Percentiles rank a stretch among this genome's conserved stretches.
phyloP scores from a whole-genome alignment of 129 eudicot genomes.

The Chrysanthemum seticuspe region DNA sequence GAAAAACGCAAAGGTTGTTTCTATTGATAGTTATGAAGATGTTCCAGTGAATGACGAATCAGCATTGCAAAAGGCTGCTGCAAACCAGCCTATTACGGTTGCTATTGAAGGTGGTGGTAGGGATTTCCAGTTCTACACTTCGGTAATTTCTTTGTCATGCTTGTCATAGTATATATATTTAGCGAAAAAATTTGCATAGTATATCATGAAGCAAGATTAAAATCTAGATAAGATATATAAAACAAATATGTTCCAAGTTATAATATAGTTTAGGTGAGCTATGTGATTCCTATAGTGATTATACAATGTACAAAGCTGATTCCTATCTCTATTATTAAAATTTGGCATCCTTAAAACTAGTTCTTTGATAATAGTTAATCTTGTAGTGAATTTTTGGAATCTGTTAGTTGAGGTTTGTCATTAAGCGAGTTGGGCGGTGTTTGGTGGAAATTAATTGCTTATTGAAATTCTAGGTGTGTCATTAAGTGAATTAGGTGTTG shows the following conservation, averaged over 20 bases:
- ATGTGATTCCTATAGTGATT: neutral
- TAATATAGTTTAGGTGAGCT: neutral
- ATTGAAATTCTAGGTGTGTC: too few species aligned
- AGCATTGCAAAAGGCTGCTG: constrained; percentile 75
- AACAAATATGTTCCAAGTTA: neutral
- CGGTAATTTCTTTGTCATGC: constrained; percentile 45
- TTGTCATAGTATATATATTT: constrained; percentile 13
- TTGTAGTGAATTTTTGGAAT: neutral
- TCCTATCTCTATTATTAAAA: neutral
- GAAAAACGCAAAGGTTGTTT: constrained; percentile 79
- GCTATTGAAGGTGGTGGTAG: constrained; percentile 88
- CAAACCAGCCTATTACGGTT: constrained; percentile 86
- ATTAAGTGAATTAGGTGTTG: too few species aligned
- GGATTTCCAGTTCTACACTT: constrained; percentile 69
- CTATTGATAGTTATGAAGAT: constrained; percentile 71
- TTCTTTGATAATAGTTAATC: too few species aligned
- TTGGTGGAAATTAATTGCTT: neutral
- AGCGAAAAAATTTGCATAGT: neutral
- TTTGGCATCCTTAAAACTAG: too few species aligned
- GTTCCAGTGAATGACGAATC: constrained; percentile 67
- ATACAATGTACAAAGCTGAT: neutral
- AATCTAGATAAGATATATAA: neutral
- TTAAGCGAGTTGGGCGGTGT: neutral
- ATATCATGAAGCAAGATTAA: neutral
- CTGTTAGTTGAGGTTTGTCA: neutral